Base-by-base conservation (phyloP, 352 stramenopile genomes). In the Pythium aquatile region DNA sequence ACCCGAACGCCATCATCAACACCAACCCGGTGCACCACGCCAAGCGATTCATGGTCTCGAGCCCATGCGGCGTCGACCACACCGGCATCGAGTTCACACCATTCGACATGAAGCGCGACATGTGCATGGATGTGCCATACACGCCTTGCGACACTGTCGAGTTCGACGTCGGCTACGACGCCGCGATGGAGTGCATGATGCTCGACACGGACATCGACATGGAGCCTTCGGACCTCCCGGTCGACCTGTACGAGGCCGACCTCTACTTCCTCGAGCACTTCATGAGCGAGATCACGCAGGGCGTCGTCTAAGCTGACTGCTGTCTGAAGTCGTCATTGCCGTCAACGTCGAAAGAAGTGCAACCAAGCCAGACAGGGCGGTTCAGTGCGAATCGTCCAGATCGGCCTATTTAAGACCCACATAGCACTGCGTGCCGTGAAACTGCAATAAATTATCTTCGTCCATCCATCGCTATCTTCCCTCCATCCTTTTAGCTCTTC, bases 211-310 rank as follows among this genome's bases (percentile, higher is more conserved):
- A 79, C 63, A 90, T 91, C 59, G 83, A 90, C 61, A 80, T 88
- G 65, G 83, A 91, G 70, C 83, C 83, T 48, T 89, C 78, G 30
- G 75, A 89, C 69, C 85, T 79, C 61, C 83, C 83, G 4, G 79
- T 91, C 47, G 83, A 90, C 42, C 69, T 91, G 51, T 91, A 88
- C 59, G 83, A 91, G 55, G 83, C 88, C 58, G 83, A 91, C 32
- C 65, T 91, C 9, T 91, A 86, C 73, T 91, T 91, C 59, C 75
- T 91, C 39, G 83, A 91, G 66, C 80, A 90, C 71, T 91, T 91
- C 48, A 90, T 91, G 65, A 75, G 77, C 58, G 83, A 90, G 75
- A 91, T 91, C 71, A 83, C 79, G 52, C 72, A 65, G 44, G 68
- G 51, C n/a, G 66, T 42, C 30, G 51, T 79, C 49, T 79, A 64